Evolutionary conservation across 2,329 filamentous ascomycete genomes (phyloP).

Genomic region (Stachybotrys chlorohalonatus): DNA sequence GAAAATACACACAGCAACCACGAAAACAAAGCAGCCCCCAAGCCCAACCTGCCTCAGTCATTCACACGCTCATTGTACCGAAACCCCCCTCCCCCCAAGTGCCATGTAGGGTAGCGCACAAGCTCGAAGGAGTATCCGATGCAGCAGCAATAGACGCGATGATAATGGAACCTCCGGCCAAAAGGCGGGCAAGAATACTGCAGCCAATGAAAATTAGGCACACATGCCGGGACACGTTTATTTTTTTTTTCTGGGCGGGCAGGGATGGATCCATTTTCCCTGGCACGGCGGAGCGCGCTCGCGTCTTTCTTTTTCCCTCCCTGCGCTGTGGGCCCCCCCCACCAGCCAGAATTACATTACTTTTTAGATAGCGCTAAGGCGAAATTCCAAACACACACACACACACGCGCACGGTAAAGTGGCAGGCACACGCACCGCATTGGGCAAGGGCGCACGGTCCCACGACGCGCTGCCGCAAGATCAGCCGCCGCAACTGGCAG

Average conservation of each 20-base stretch:
- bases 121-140: too few relatives aligned
- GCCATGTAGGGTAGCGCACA: too few relatives aligned
- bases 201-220: background rate
- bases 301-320: background rate
- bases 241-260: background rate
- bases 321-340: background rate
- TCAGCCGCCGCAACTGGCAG: conserved; percentile 24
- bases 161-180: too few relatives aligned
- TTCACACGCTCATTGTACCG: too few relatives aligned
- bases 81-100: too few relatives aligned
- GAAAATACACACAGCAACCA: too few relatives aligned
- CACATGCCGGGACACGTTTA: background rate
- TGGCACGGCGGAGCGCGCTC: background rate
- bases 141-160: too few relatives aligned
- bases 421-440: background rate
- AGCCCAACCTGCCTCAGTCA: too few relatives aligned
- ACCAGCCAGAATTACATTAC: too few relatives aligned
- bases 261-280: background rate
- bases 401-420: background rate
- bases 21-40: too few relatives aligned
- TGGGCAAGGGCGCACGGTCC: conserved; percentile 8
- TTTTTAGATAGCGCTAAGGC: background rate
- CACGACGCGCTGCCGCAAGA: conserved; percentile 15
- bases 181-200: background rate
- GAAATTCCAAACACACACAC: background rate